These are phyloP conservation scores for Cornus kousa DNA, from an alignment of 148 eudicot species.

Conservation along the genomic window DNA sequence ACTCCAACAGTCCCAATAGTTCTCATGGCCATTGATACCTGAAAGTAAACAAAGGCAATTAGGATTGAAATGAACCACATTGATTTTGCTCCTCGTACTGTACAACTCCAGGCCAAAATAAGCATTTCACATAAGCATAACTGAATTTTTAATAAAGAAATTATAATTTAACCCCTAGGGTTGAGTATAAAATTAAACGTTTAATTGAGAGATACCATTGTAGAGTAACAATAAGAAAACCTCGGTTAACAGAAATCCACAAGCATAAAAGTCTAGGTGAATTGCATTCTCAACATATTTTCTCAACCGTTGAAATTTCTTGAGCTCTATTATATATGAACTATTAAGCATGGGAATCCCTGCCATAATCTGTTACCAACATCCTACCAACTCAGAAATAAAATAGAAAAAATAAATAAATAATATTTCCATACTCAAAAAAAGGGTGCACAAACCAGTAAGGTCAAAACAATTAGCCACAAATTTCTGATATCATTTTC, in stretches of 20 bases:
- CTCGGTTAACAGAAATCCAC: no score
- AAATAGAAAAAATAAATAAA: neutral
- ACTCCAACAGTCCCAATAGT: slow-evolving; percentile 82
- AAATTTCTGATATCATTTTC: neutral
- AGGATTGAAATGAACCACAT: neutral
- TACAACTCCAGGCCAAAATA: neutral
- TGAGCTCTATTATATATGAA: neutral
- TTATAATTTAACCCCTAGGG: no score
- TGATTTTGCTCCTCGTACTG: neutral
- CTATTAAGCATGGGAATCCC: slow-evolving; percentile 1
- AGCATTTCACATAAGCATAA: neutral
- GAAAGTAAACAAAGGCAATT: slow-evolving; percentile 8
- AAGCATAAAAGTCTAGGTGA: neutral
- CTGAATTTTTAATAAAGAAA: neutral
- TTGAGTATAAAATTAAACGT: no score
- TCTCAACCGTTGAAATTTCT: neutral
- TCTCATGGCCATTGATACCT: slow-evolving; percentile 97
- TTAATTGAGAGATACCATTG: no score
- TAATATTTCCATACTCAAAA: neutral
- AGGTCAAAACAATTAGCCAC: neutral
- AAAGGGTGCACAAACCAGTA: no score
- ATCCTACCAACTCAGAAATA: neutral
- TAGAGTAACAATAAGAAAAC: no score
- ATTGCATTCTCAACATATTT: neutral
- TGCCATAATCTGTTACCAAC: neutral